A percentile compares a stretch with the other conserved stretches of the same genome.
Evolutionary conservation across 2,329 filamentous ascomycete species (phyloP).

Genomic region (Trichoderma hamatum): DNA sequence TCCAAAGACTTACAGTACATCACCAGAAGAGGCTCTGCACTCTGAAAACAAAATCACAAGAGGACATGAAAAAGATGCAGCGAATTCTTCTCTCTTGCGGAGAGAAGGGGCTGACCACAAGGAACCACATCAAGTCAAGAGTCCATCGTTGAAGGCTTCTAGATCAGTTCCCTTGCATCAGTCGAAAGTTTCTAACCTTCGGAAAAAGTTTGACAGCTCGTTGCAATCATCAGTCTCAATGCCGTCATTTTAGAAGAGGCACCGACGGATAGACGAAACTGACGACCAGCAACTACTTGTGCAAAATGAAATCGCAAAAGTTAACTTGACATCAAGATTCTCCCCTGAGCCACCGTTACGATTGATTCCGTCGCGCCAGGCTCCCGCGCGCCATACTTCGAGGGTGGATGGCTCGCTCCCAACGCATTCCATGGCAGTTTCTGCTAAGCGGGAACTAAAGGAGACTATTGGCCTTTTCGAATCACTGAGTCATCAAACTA

Average conservation of each 20-base stretch:
- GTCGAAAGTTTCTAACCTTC: slow-evolving; percentile 31
- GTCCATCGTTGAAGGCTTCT: not conserved
- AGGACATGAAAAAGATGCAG: no score
- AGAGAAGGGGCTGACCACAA: not conserved
- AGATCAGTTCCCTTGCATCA: not conserved
- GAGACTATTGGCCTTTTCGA: slow-evolving; percentile 41
- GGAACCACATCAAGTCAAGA: not conserved
- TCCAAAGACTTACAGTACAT: not conserved
- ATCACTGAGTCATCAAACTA: slow-evolving; percentile 30
- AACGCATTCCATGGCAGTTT: not conserved
- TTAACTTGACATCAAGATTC: not conserved
- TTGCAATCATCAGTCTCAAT: slow-evolving; percentile 22
- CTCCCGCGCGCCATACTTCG: not conserved
- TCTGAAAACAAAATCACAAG: not conserved
- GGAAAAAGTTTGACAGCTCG: slow-evolving; percentile 32
- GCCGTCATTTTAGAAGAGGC: slow-evolving; percentile 26
- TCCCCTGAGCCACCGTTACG: not conserved
- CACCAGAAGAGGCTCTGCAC: not conserved
- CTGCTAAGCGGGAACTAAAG: slow-evolving; percentile 23
- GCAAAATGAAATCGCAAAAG: no score
- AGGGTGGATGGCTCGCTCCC: not conserved
- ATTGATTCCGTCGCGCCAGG: not conserved
- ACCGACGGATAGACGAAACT: not conserved
- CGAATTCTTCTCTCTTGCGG: not conserved
- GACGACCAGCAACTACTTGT: not conserved